Conservation (phyloP, 345 rosid species). For the Chamaenerion angustifolium region DNA sequence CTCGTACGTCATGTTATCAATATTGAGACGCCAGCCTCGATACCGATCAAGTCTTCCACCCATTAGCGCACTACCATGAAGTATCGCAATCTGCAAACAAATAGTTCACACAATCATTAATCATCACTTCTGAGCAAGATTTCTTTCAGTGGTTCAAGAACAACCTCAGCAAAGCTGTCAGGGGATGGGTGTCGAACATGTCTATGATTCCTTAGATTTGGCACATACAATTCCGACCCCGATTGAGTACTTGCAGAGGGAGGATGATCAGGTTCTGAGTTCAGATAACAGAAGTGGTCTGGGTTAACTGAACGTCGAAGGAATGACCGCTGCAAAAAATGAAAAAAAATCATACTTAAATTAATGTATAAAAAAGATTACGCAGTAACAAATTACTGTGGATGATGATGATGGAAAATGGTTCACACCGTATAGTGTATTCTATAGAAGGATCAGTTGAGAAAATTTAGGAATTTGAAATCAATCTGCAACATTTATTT, state of each 20-base stretch:
- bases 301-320: slow-evolving; percentile 30
- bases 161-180: slow-evolving; percentile 77
- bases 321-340: slow-evolving; percentile 36
- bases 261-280: slow-evolving; percentile 18
- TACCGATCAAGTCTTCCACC: slow-evolving; percentile 25
- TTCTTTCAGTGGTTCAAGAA: neutral
- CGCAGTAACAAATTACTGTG: no score
- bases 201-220: slow-evolving; percentile 29
- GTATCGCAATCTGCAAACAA: slow-evolving; percentile 32
- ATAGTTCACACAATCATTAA: neutral
- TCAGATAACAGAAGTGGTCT: slow-evolving; percentile 29
- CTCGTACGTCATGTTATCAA: slow-evolving; percentile 53
- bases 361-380: neutral
- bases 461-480: no score
- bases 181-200: slow-evolving; percentile 68
- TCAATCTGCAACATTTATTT: no score
- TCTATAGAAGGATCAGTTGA: no score
- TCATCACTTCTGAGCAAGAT: neutral
- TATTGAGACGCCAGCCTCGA: slow-evolving; percentile 41
- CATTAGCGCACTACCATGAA: slow-evolving; percentile 30
- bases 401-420: no score
- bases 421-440: no score
- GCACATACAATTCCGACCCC: slow-evolving; percentile 25
- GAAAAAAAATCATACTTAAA: neutral
- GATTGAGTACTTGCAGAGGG: slow-evolving; percentile 20